Conservation (phyloP, 2,329 filamentous ascomycete species). For the Zymoseptoria ardabiliae region DNA sequence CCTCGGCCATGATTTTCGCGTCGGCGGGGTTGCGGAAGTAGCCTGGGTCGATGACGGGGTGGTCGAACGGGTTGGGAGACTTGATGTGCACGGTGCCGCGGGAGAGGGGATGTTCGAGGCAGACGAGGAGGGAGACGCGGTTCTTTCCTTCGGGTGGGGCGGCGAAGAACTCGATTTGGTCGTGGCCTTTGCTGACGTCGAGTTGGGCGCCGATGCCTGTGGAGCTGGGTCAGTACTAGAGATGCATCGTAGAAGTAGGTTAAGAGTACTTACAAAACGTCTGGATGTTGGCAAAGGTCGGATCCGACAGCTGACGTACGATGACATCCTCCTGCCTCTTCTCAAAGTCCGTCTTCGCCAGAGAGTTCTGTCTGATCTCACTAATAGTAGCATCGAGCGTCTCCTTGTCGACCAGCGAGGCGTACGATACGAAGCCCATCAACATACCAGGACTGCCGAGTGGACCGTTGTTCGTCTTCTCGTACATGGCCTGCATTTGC, state of each 20-base stretch:
- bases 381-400: constrained; percentile 24
- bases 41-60: constrained; percentile 27
- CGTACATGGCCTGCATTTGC: constrained; percentile 27
- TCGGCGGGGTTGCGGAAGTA: constrained; percentile 28
- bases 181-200: constrained; percentile 23
- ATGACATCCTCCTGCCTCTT: constrained; percentile 30
- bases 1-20: constrained; percentile 26
- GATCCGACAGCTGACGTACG: constrained; percentile 27
- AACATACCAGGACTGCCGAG: constrained; percentile 32
- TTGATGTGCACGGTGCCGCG: constrained; percentile 28
- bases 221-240: not conserved
- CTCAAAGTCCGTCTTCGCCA: constrained; percentile 30
- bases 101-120: constrained; percentile 24
- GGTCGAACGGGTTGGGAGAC: constrained; percentile 17
- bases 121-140: constrained; percentile 25
- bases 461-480: constrained; percentile 28
- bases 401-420: constrained; percentile 25
- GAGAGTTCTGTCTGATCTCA: constrained; percentile 28
- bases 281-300: constrained; percentile 33
- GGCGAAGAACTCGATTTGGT: constrained; percentile 28
- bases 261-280: constrained; percentile 23
- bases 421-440: constrained; percentile 30
- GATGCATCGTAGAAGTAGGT: not conserved
- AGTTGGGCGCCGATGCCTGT: constrained; percentile 25
- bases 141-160: constrained; percentile 28